Evolutionary conservation across 2,329 filamentous ascomycete species (phyloP).

Genomic region (Colletotrichum camelliae): DNA sequence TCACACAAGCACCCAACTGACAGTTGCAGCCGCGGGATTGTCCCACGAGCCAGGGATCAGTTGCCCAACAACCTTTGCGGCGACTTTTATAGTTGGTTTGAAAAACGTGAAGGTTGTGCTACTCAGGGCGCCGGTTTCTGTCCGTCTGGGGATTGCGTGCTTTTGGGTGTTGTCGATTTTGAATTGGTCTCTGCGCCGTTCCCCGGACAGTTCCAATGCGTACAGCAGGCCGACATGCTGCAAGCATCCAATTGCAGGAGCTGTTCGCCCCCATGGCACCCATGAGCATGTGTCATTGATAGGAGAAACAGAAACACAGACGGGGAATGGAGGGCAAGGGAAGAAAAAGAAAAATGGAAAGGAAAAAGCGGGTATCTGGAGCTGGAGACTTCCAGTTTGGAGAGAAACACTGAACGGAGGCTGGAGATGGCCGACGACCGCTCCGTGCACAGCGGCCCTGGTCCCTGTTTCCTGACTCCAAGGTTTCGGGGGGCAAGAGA

Average conservation of each 20-base stretch:
- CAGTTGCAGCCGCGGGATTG: not conserved
- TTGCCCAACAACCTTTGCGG: conserved; percentile 8
- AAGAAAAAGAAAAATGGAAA: not conserved
- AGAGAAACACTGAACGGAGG: not conserved
- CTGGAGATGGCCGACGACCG: conserved; percentile 6
- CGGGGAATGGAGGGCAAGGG: not conserved
- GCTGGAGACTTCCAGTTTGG: not conserved
- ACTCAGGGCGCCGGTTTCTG: not conserved
- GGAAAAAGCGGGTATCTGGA: not conserved
- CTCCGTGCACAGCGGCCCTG: not conserved
- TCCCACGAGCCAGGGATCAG: not conserved
- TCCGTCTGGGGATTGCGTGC: not conserved
- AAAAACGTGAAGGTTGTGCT: not conserved
- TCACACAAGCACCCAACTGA: not conserved
- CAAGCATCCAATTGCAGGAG: not conserved
- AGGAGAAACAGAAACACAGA: not conserved
- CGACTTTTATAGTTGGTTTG: conserved; percentile 15
- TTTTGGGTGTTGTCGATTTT: not conserved
- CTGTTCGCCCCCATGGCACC: not conserved
- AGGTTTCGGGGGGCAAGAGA: not conserved
- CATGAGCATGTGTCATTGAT: not conserved
- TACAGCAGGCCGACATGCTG: not conserved
- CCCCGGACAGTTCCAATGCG: not conserved
- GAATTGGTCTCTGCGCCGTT: not conserved
- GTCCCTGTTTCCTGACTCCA: not conserved